Evolutionary conservation across 768 basidiomycete genomes (phyloP).

Genomic region (Rhizopogon vesiculosus): DNA sequence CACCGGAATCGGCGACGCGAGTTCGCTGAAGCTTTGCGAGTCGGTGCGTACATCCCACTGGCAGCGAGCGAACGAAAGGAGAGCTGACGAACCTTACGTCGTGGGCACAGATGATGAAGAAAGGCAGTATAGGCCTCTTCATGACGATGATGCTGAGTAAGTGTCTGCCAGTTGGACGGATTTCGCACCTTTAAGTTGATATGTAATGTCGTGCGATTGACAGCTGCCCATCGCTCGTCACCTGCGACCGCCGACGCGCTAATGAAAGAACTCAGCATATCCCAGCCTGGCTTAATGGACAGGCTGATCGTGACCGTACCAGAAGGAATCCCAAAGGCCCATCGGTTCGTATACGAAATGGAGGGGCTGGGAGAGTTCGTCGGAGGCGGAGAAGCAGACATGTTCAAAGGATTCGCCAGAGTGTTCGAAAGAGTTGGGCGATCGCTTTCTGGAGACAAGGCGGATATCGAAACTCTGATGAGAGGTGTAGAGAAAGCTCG

Average conservation of each 20-base stretch:
- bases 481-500: constrained; percentile 38
- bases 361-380: constrained; percentile 53
- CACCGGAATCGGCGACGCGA: constrained; percentile 48
- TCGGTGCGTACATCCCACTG: constrained; percentile 32
- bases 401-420: constrained; percentile 40
- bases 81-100: neutral
- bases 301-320: constrained; percentile 36
- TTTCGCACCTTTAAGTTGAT: neutral
- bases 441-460: constrained; percentile 26
- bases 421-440: constrained; percentile 37
- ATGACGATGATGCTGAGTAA: constrained; percentile 48
- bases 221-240: constrained; percentile 47
- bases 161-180: constrained; percentile 2
- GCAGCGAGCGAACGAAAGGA: neutral
- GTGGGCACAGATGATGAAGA: constrained; percentile 42
- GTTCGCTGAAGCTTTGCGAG: constrained; percentile 57
- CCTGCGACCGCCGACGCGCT: constrained; percentile 52
- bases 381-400: constrained; percentile 34
- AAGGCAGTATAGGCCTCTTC: constrained; percentile 45
- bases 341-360: constrained; percentile 57
- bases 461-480: constrained; percentile 34
- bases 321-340: constrained; percentile 52
- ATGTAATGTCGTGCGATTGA: neutral
- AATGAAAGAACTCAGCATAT: constrained; percentile 38
- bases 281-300: constrained; percentile 41